Evolutionary conservation across 1,139 yeast species (phyloP), one percentile per base, ranked within the genome.

Genomic region (Suhomyces terraborum): DNA sequence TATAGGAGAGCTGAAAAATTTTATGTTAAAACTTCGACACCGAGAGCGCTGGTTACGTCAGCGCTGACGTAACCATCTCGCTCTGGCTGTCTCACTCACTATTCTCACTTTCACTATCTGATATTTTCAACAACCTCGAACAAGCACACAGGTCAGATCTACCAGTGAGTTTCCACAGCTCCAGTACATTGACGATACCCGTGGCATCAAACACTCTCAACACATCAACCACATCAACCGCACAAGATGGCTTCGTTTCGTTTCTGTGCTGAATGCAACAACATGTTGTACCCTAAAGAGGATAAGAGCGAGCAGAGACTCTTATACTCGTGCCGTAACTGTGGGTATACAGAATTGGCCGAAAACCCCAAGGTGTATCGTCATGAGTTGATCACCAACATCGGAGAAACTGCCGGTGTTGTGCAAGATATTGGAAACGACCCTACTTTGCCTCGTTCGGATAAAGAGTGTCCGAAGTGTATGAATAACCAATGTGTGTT

Each of bases 211-310:
- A 10, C 25, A 10, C 12, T 9, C 20, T 12, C 17, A n/a, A 17
- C 31, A 32, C 35, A 5, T 12, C 31, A n/a, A 19, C 26, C 5
- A 21, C 23, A 10, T 27, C 22, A 10, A 4, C 43, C n/a, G n/a
- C n/a, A n/a, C n/a, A n/a, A n/a, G n/a, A 88, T 86, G 96, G 88
- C 94, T 44, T 87, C 96, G 33, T 89, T 89, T 66, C 79, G 95
- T 61, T 89, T 89, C 69, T 89, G 97, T 64, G 84, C 93, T 52
- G 95, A 88, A 60, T 89, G 94, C 78, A 94, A 94, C 75, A 94
- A 94, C 62, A 91, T 93, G 98, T 79, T 93, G 68, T 94, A 93
- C 63, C 98, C 99, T n/a, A 82, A 88, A 54, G 98, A 94, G 69
- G 98, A 94, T 62, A 87, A 86, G 59, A 81, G 74, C 43, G 73